phyloP scores from a whole-genome alignment of 331 rosid species.

The Malus hybrid region DNA sequence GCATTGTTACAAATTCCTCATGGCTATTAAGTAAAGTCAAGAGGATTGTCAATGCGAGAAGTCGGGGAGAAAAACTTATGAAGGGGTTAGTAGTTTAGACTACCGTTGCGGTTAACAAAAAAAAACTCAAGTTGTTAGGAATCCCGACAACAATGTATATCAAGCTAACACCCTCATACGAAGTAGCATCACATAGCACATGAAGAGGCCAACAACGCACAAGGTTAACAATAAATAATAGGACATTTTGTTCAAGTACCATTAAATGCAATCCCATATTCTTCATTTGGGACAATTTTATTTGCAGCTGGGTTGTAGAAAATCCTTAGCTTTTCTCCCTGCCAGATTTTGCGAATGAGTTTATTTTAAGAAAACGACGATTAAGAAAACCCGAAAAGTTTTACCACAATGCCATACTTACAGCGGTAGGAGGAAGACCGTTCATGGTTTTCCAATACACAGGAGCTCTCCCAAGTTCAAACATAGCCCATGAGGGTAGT shows the following conservation, averaged over 20 bases:
- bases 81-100: background rate
- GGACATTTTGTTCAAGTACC: conserved; percentile 31
- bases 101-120: background rate
- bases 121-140: too few species aligned
- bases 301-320: conserved; percentile 81
- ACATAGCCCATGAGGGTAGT: conserved; percentile 87
- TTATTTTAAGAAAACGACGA: background rate
- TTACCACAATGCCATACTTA: conserved; percentile 19
- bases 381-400: background rate
- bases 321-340: conserved; percentile 85
- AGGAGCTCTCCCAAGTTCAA: conserved; percentile 81
- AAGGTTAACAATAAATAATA: background rate
- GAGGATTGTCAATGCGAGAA: background rate
- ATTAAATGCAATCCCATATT: conserved; percentile 80
- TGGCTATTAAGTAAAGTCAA: background rate
- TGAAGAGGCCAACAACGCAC: background rate
- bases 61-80: background rate
- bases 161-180: too few species aligned
- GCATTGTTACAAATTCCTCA: background rate
- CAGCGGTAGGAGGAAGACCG: conserved; percentile 79
- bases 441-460: conserved; percentile 90
- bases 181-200: too few species aligned
- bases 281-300: conserved; percentile 60
- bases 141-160: too few species aligned
- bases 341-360: conserved; percentile 18